Base-by-base conservation (phyloP, 208 protist species). In the Phytomonas sp. region DNA sequence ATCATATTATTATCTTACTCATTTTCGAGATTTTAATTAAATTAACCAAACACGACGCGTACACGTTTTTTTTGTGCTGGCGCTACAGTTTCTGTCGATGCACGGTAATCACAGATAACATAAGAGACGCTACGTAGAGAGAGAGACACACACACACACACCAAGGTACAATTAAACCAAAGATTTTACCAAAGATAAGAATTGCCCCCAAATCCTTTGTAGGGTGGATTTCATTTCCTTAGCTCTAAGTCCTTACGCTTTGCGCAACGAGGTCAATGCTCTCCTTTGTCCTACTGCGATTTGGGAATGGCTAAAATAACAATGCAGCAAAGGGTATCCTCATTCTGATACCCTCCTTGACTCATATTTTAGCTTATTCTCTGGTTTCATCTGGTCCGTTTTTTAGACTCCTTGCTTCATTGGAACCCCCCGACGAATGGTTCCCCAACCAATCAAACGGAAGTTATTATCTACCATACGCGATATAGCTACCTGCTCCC, bases 401-500 rank as follows among this genome's bases (percentile, higher is more conserved):
- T 30, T 82, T 85, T 66, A 80, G 66, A 33, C 65, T 53, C 71
- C 72, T 60, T 78, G 75, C 56, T 86, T 80, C 75, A 93, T 85
- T 30, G 84, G 74, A n/a, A 83, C 87, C 67, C 88, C 91, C 67
- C 87, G 84, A 61, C 84, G 81, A 63, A 94, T 93, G 0, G 74
- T 87, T 32, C 96, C 97, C 95, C 97, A 98, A 66, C 97, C 97
- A 72, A 99, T 98, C 20, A 99, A 83, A 66, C 96, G 86, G 97
- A 98, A 99, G 74, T 97, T 97, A 81, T 98, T 98, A 59, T 98
- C 97, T 30, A 99, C 89, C 66, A 97, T 91, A 72, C 98, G 92
- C 60, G 85, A 97, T 37, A 99, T 90, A 28, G 98, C 98, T 29
- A 99, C 93, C 84, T 99, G 98, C 83, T 99, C 98, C 56, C 93